Evolutionary conservation across 75 land plant species (phyloP), one percentile per base, ranked within the genome.

Genomic region (Adiantum capillusveneris): DNA sequence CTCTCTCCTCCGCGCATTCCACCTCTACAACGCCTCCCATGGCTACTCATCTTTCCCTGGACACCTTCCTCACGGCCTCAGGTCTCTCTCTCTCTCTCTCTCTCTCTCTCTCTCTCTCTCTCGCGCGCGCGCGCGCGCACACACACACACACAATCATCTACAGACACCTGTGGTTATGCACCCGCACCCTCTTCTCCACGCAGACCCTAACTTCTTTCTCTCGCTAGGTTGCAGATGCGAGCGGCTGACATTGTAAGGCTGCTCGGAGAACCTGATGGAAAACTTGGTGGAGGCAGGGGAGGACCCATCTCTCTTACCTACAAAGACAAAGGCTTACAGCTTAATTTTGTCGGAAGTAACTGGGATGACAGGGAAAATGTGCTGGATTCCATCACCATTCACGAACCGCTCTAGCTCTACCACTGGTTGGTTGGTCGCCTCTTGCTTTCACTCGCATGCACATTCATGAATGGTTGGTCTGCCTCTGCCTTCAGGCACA

Each of bases 251-350:
- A 59, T 66, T 42, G 63, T 66, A 9, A 58, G 13, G 14, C 44
- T 58, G 25, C 37, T 66, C 41, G 68, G 63, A 11, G 63, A 66
- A 27, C 68, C 68, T 0, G 68, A 66, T 44, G 68, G 63, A 25
- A 66, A 66, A 43, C 34, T 58, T 27, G 68, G 63, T 18, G 68
- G 68, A 42, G 49, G 64, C 0, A 2, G 51, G 0, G 68, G 68
- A 28, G 63, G 68, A 13, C 65, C 68, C 21, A 66, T 66, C 25
- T 66, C 68, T 25, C 17, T 66, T 17, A 44, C 63, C 22, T 66
- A 66, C 2, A 66, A 58, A 34, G 63, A 66, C 11, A 66, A 43
- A 44, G 68, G 63, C 1, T 0, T 66, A 30, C 68, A 66, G 20
- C 31, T 66, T 30, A 66, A 66, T 25, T 66, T 58, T 18, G 21